Percentiles rank a stretch among this genome's conserved stretches.
These are phyloP conservation scores for Chaetomiaceae sp. DNA, from an alignment of 2,329 filamentous ascomycete genomes.

Conservation along the genomic window DNA sequence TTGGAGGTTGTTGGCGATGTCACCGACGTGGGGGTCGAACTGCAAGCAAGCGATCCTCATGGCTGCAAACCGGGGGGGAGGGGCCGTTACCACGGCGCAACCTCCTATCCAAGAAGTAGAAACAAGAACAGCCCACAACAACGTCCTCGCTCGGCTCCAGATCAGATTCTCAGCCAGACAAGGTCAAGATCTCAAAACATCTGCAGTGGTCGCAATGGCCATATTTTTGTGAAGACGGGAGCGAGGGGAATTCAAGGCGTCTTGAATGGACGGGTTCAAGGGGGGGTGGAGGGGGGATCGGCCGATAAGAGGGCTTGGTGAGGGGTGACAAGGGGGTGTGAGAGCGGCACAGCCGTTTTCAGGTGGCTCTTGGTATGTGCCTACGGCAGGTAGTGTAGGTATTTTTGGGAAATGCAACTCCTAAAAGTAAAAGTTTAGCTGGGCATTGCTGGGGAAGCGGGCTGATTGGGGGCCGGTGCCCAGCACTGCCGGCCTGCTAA, in stretches of 20 bases:
- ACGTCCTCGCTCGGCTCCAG: neutral
- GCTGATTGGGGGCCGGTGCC: slow-evolving; percentile 1
- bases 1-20: slow-evolving; percentile 65
- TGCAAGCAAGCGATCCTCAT: slow-evolving; percentile 55
- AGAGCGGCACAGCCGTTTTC: slow-evolving; percentile 4
- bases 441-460: too few relatives aligned
- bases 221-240: neutral
- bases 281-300: neutral
- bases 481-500: neutral
- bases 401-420: neutral
- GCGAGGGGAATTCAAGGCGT: neutral
- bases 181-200: neutral
- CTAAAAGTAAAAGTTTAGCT: neutral
- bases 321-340: neutral
- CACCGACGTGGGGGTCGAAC: slow-evolving; percentile 66
- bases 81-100: neutral
- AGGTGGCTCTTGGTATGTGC: neutral
- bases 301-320: neutral
- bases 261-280: too few relatives aligned
- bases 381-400: too few relatives aligned
- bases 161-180: neutral
- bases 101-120: neutral
- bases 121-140: neutral
- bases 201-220: neutral
- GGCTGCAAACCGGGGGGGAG: neutral